Base-by-base conservation (phyloP, 805 yeast genomes). In the Cyberlindnera nakhonratchasimensis region DNA sequence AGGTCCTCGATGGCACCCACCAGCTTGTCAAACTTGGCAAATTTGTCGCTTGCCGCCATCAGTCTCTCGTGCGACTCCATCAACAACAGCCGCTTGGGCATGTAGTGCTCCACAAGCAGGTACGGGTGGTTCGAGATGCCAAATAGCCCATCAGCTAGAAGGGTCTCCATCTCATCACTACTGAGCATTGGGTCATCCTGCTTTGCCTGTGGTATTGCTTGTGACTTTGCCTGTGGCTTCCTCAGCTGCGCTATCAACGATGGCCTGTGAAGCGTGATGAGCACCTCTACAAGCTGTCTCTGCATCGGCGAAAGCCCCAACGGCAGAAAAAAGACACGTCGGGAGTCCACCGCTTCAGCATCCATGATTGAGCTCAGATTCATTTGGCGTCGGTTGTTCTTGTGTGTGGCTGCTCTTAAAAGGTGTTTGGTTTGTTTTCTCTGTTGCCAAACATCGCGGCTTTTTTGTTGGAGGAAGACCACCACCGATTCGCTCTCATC, bases 71-170 rank as follows among this genome's bases (percentile, higher is more conserved):
- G 82, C 1, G 84, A 69, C 49, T 82, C 86, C 80, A 79, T 75
- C 29, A 82, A 63, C 13, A 86, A 58, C 48, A 84, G 63, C 42
- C 80, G 82, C 50, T 79, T 78, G 7, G 93, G 89, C 59, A 84
- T 79, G 52, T 78, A 86, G 59, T 86, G 93, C 50, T 83, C 86
- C 23, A 85, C 90, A 32, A 86, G 58, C 29, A 86, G 62, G 31
- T 82, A 77, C 2, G 91, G 87, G 60, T 86, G 90, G 52, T 74
- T 79, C 3, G 74, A 66, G 0, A 80, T 62, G n/a, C 72, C 70
- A 28, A 67, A 55, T 5, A 81, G 56, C 50, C 74, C 79, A 6
- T 70, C 67, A 33, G 67, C 59, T 42, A 75, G 55, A 42, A 77
- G 52, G 30, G 65, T 59, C n/a, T 74, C 59, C 48, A 71, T 57